A percentile compares a stretch with the other conserved stretches of the same genome.
Conservation (phyloP, 805 yeast genomes). For the Candida boidinii region DNA sequence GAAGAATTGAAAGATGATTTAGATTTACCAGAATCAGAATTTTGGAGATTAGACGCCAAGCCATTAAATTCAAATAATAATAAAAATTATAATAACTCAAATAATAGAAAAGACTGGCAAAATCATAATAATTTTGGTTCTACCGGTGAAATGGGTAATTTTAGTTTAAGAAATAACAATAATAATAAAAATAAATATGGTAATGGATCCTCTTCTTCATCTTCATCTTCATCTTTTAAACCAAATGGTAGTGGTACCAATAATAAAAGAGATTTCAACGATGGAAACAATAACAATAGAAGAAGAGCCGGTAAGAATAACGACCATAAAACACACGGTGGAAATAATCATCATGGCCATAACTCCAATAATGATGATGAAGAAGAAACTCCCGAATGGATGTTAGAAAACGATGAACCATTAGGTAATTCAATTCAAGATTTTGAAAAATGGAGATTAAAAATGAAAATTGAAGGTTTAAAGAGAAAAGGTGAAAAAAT, state of each 20-base stretch:
- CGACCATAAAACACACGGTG: slow-evolving; percentile 3
- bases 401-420: slow-evolving; percentile 27
- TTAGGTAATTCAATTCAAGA: slow-evolving; percentile 47
- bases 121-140: slow-evolving; percentile 3
- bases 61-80: slow-evolving; percentile 5
- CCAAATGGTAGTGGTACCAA: slow-evolving; percentile 4
- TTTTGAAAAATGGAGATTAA: slow-evolving; percentile 51
- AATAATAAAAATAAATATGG: neutral
- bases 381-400: slow-evolving; percentile 29
- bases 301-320: slow-evolving; percentile 5
- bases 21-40: slow-evolving; percentile 36
- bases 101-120: slow-evolving; percentile 2
- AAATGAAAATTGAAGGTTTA: slow-evolving; percentile 42
- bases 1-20: slow-evolving; percentile 21
- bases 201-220: neutral
- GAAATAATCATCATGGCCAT: neutral
- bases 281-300: slow-evolving; percentile 8
- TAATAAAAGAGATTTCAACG: slow-evolving; percentile 10
- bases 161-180: slow-evolving; percentile 5
- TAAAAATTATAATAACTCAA: slow-evolving; percentile 4
- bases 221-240: too few species aligned
- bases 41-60: slow-evolving; percentile 34
- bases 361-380: slow-evolving; percentile 17
- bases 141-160: slow-evolving; percentile 8
- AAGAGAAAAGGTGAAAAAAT: slow-evolving; percentile 35